Percentiles rank a stretch among this genome's conserved stretches.
phyloP scores from a whole-genome alignment of 2,329 filamentous ascomycete genomes.

The Monosporascus ibericus region DNA sequence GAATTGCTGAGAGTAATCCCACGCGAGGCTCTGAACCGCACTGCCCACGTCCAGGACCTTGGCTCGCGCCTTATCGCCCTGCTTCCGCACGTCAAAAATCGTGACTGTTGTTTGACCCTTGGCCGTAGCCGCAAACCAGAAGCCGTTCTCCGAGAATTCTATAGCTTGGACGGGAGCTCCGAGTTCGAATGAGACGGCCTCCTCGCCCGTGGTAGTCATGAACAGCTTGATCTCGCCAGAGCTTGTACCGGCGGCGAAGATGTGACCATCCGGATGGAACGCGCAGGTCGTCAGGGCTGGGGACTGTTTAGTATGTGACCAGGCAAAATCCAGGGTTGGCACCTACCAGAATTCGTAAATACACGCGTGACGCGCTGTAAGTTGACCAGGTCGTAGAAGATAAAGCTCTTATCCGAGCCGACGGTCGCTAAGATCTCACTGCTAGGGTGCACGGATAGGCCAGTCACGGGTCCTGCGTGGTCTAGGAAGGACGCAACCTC shows the following conservation, averaged over 20 bases:
- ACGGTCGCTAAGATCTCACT: conserved; percentile 80
- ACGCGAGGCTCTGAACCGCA: conserved; percentile 68
- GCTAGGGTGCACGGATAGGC: conserved; percentile 74
- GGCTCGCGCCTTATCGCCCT: conserved; percentile 71
- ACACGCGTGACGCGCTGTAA: conserved; percentile 69
- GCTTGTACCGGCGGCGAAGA: conserved; percentile 78
- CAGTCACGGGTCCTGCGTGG: conserved; percentile 76
- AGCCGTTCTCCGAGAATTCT: conserved; percentile 92
- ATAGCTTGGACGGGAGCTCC: conserved; percentile 68
- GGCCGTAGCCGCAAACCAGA: conserved; percentile 82
- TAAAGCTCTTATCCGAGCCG: conserved; percentile 85
- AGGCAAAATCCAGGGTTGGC: background rate
- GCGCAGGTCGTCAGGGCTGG: conserved; percentile 69
- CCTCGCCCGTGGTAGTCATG: conserved; percentile 73
- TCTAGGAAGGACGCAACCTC: conserved; percentile 67
- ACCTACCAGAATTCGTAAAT: conserved; percentile 73
- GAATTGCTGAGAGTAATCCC: conserved; percentile 96
- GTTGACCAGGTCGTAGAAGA: conserved; percentile 73
- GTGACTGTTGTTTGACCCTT: conserved; percentile 73
- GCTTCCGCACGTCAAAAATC: conserved; percentile 88
- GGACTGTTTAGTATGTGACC: background rate
- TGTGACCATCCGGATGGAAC: conserved; percentile 96
- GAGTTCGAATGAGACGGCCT: conserved; percentile 67
- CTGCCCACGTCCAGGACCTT: conserved; percentile 84
- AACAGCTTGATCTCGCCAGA: conserved; percentile 82